Evolutionary conservation across 2,329 filamentous ascomycete species (phyloP).

Genomic region (Didymosphaeria variabile): DNA sequence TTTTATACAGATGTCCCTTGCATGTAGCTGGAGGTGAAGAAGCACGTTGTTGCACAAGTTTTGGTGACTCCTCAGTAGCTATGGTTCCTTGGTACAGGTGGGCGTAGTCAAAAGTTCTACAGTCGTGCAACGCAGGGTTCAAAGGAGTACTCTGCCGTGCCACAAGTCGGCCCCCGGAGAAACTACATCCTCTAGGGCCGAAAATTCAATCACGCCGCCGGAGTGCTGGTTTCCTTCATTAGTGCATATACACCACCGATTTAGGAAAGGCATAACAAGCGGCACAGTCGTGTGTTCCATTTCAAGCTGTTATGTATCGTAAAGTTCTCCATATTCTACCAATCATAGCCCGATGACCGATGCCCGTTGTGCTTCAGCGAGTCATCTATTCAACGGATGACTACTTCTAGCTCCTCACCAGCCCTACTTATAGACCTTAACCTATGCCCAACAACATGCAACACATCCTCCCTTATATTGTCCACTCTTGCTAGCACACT

Average conservation of each 20-base stretch:
- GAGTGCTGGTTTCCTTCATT: background rate
- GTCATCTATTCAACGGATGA: no score
- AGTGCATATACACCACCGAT: background rate
- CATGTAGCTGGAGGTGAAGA: no score
- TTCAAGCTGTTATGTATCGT: background rate
- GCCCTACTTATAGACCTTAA: no score
- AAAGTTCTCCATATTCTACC: background rate
- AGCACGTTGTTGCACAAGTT: no score
- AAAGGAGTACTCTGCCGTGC: background rate
- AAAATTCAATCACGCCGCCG: background rate
- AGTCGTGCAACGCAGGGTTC: background rate
- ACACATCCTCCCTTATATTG: background rate
- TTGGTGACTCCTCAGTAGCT: no score
- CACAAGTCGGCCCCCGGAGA: background rate
- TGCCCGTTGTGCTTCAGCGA: no score
- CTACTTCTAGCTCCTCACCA: no score
- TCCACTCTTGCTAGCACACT: background rate
- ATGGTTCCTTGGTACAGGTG: background rate
- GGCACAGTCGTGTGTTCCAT: background rate
- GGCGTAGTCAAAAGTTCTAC: no score
- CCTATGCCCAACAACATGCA: no score
- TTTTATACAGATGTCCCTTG: no score
- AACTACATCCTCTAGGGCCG: background rate
- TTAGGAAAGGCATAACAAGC: background rate
- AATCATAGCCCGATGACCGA: no score